Base-by-base conservation (phyloP, 805 yeast species). In the Candida sithepensis region DNA sequence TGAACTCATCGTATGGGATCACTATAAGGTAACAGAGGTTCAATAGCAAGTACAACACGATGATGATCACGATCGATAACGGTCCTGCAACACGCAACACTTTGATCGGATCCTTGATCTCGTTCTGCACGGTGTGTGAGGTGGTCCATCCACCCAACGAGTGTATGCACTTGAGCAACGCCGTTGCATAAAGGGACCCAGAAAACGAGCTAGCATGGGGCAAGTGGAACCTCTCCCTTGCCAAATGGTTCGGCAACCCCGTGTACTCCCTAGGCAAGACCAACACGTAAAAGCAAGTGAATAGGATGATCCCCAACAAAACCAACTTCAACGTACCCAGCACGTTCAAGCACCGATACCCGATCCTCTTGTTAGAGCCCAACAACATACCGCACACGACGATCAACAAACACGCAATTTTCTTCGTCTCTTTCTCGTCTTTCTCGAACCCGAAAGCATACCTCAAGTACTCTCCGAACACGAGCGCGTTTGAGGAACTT, bases 91-190 rank as follows among this genome's bases (percentile, higher is more conserved):
- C 66, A 46, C 61, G 70, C 43, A 74, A 64, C 1, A 78, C 74
- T 9, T 72, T 53, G 1, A 69, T 64, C 0, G 80, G 80, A 44
- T 75, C 71, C 48, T 64, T 70, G 38, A 76, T 71, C 48, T 76
- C 80, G 54, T 71, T 74, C 13, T 75, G 66, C 14, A 72, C 78
- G 0, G 75, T 71, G 53, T 75, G 79, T 13, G 74, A 73, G 2
- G 74, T 62, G 39, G 72, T 72, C 81, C 81, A 75, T 3, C 81
- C 81, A 2, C 71, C 67, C 45, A 69, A 69, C 1, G 79, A 72
- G 59, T 74, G 75, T 16, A 70, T 64, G 2, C 77, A 74, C 54
- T 73, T 73, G 32, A 75, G 66, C 20, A 74, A 65, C 0, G 78
- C 75, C 43, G 71, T 66, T 1, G 79, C 71, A 55, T 74, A 73